Conservation (phyloP, 2,329 filamentous ascomycete genomes). For the Diatrype stigma region DNA sequence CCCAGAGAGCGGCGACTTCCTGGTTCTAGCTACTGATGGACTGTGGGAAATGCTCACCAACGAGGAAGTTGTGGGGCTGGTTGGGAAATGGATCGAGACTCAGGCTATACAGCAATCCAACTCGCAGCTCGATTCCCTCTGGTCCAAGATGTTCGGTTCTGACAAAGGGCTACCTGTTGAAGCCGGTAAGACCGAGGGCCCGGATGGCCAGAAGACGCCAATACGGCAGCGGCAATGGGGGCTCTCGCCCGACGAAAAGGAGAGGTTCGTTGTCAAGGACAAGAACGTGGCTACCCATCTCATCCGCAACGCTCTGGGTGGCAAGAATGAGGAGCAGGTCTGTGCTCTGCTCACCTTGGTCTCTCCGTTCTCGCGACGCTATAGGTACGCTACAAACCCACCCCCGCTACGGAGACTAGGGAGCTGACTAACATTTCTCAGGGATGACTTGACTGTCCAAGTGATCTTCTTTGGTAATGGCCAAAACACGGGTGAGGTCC, state of each 20-base stretch:
- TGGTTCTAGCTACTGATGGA: constrained; percentile 94
- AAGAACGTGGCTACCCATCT: constrained; percentile 96
- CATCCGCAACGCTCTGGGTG: constrained; percentile 89
- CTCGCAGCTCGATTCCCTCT: constrained; percentile 66
- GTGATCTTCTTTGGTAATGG: constrained; percentile 97
- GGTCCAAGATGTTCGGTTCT: constrained; percentile 61
- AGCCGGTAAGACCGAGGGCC: constrained; percentile 42
- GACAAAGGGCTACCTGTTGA: constrained; percentile 71
- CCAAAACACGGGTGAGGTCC: constrained; percentile 70
- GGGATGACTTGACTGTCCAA: constrained; percentile 93
- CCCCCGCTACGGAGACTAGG: not conserved
- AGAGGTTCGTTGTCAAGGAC: constrained; percentile 90
- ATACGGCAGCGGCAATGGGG: constrained; percentile 92
- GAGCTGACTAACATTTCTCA: constrained; percentile 33
- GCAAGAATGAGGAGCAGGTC: constrained; percentile 89
- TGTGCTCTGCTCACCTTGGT: constrained; percentile 88
- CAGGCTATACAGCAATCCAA: constrained; percentile 50
- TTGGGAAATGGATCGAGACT: constrained; percentile 92
- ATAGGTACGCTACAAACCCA: constrained; percentile 58
- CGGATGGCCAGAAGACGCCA: constrained; percentile 75
- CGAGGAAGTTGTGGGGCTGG: constrained; percentile 93
- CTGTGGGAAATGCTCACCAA: constrained; percentile 99
- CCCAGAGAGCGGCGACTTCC: constrained; percentile 85
- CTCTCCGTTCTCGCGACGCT: constrained; percentile 84
- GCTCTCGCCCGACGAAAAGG: constrained; percentile 65